A percentile compares a stretch with the other conserved stretches of the same genome.
Evolutionary conservation across 2,329 filamentous ascomycete genomes (phyloP).

Genomic region (Venturia nashicola): DNA sequence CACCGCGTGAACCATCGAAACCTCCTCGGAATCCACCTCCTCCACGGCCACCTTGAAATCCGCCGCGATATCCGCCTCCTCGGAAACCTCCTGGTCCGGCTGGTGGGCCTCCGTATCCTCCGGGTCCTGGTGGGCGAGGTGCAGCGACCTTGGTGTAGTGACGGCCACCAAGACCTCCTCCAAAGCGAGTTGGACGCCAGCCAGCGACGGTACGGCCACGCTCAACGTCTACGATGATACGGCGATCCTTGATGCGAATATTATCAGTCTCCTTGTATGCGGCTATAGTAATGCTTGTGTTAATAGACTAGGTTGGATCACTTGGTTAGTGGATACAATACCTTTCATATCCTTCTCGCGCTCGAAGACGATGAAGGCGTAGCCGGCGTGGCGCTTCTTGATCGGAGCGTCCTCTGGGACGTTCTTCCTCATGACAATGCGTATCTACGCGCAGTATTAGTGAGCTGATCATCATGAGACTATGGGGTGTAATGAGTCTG

Average conservation of each 20-base stretch:
- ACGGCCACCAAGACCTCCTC: slow-evolving; percentile 82
- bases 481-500: background rate
- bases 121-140: slow-evolving; percentile 56
- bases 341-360: slow-evolving; percentile 98
- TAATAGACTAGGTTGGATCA: slow-evolving; percentile 13
- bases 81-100: slow-evolving; percentile 40
- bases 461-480: background rate
- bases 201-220: slow-evolving; percentile 86
- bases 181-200: slow-evolving; percentile 85
- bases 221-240: slow-evolving; percentile 91
- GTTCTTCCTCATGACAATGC: slow-evolving; percentile 70
- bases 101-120: slow-evolving; percentile 41
- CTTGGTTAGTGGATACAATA: slow-evolving; percentile 34
- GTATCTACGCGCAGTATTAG: slow-evolving; percentile 47
- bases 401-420: slow-evolving; percentile 47
- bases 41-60: slow-evolving; percentile 38
- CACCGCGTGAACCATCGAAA: slow-evolving; percentile 19
- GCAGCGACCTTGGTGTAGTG: slow-evolving; percentile 78
- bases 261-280: slow-evolving; percentile 83
- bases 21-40: slow-evolving; percentile 36
- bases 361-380: slow-evolving; percentile 95
- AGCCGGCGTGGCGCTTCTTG: slow-evolving; percentile 66
- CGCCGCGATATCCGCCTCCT: slow-evolving; percentile 42
- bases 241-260: slow-evolving; percentile 82
- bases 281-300: slow-evolving; percentile 47